These are phyloP conservation scores for Beauveria bassiana DNA, from an alignment of 2,329 filamentous ascomycete species.

Conservation along the genomic window DNA sequence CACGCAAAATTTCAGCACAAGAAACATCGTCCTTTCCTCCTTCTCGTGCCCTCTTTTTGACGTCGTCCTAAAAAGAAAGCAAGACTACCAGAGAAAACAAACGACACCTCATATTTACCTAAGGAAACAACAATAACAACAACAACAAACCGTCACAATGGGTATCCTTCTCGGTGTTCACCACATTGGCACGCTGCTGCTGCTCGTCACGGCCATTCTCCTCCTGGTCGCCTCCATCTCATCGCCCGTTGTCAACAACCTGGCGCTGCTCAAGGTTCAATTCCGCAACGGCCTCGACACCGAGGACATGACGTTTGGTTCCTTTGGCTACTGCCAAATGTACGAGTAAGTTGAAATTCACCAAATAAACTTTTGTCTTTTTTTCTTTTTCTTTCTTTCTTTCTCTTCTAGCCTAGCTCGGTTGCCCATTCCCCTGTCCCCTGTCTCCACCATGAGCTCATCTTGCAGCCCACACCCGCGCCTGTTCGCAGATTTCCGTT, in stretches of 20 bases:
- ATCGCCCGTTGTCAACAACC: constrained; percentile 47
- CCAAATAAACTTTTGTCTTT: not conserved
- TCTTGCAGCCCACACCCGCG: not conserved
- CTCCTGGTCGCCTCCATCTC: constrained; percentile 52
- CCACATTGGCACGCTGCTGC: constrained; percentile 49
- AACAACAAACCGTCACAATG: constrained; percentile 28
- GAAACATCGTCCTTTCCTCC: not conserved
- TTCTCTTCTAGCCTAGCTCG: not conserved
- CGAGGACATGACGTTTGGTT: constrained; percentile 44
- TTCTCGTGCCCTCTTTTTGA: not conserved
- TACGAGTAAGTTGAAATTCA: not conserved
- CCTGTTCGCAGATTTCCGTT: not conserved
- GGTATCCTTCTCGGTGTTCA: constrained; percentile 43
- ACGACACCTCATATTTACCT: no score
- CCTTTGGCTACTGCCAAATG: constrained; percentile 48
- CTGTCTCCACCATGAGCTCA: constrained; percentile 6
- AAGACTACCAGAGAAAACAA: not conserved
- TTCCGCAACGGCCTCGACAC: constrained; percentile 30
- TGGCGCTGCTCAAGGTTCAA: constrained; percentile 46
- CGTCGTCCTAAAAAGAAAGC: constrained; percentile 2
- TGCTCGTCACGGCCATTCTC: constrained; percentile 47
- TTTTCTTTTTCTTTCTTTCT: not conserved
- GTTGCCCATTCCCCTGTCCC: not conserved
- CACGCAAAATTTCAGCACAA: not conserved
- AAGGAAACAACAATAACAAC: constrained; percentile 9